Conservation (phyloP, 2,329 filamentous ascomycete genomes). For the Arthrinium phaeospermum region DNA sequence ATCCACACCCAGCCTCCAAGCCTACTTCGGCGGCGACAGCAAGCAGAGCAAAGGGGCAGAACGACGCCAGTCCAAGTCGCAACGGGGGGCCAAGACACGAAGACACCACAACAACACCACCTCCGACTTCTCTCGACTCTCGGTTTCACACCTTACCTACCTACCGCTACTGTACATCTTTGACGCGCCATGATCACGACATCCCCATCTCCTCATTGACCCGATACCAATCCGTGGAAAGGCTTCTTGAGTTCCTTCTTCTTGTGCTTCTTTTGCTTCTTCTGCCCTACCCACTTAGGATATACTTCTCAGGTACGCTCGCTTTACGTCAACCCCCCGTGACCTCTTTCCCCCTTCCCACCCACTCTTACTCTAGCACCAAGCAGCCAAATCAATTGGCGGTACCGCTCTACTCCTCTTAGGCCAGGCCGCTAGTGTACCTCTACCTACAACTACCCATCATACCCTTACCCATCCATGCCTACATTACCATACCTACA, state of each 20-base stretch:
- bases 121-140: background rate
- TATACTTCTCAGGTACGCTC: conserved; percentile 11
- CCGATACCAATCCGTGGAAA: background rate
- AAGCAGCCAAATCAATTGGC: conserved; percentile 1
- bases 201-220: background rate
- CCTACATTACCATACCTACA: background rate
- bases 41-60: background rate
- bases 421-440: conserved; percentile 1
- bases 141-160: background rate
- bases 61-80: background rate
- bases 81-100: background rate
- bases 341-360: background rate
- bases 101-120: background rate
- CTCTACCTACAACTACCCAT: conserved; percentile 1
- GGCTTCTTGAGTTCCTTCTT: background rate
- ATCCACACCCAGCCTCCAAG: background rate
- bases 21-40: background rate
- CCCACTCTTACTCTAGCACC: background rate
- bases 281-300: background rate
- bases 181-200: conserved; percentile 4
- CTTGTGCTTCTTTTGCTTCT: background rate
- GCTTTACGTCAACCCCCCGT: conserved; percentile 16
- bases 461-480: conserved; percentile 12
- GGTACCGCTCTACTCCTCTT: conserved; percentile 7
- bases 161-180: background rate